These are phyloP conservation scores for Ganoderma lingzhi DNA, from an alignment of 1,284 basidiomycete species.

Conservation along the genomic window DNA sequence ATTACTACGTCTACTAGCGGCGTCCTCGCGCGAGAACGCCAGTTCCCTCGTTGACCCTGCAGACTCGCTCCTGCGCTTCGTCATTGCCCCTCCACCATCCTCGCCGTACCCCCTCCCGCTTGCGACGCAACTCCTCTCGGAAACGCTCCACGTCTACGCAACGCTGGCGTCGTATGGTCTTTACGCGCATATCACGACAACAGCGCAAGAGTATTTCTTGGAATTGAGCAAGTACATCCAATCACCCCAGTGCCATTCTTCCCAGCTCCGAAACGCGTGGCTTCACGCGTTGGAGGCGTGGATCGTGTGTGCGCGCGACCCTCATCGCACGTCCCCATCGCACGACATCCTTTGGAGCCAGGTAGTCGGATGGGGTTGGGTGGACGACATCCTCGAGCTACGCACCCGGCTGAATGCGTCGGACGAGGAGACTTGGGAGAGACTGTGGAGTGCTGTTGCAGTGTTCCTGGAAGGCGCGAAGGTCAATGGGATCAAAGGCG, in stretches of 20 bases:
- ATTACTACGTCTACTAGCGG: constrained; percentile 67
- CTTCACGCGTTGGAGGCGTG: constrained; percentile 69
- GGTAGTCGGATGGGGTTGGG: constrained; percentile 80
- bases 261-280: constrained; percentile 56
- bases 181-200: constrained; percentile 70
- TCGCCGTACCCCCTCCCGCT: constrained; percentile 56
- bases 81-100: constrained; percentile 65
- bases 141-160: constrained; percentile 73
- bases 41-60: constrained; percentile 60
- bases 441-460: constrained; percentile 63
- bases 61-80: constrained; percentile 80
- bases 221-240: constrained; percentile 54
- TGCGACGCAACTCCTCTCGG: constrained; percentile 57
- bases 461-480: constrained; percentile 80
- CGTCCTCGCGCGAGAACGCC: constrained; percentile 75
- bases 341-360: constrained; percentile 95
- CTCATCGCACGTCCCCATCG: constrained; percentile 85
- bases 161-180: constrained; percentile 82
- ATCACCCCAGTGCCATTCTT: constrained; percentile 47
- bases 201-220: constrained; percentile 63
- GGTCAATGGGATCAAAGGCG: constrained; percentile 74
- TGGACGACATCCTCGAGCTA: constrained; percentile 59
- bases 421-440: constrained; percentile 47
- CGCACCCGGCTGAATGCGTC: constrained; percentile 38
- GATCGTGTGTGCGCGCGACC: constrained; percentile 87